A percentile compares a stretch with the other conserved stretches of the same genome.
phyloP scores from a whole-genome alignment of 768 basidiomycete species.

The Pisolithus microcarpus region DNA sequence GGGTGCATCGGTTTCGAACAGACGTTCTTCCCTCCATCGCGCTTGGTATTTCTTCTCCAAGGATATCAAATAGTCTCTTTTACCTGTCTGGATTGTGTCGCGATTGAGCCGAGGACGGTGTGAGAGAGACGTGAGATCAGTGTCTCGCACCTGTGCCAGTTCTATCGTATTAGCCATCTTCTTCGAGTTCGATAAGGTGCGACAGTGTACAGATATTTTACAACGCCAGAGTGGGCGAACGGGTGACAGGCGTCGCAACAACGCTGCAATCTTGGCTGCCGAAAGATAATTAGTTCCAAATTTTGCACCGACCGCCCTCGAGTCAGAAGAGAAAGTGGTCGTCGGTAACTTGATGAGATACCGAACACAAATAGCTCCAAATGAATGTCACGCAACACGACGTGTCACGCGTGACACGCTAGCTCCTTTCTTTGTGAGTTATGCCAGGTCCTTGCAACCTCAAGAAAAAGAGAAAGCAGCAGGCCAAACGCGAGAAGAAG shows the following conservation, averaged over 20 bases:
- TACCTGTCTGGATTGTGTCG: slow-evolving; percentile 63
- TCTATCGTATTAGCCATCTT: slow-evolving; percentile 63
- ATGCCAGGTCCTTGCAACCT: slow-evolving; percentile 63
- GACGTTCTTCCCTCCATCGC: slow-evolving; percentile 65
- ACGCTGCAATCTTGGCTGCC: slow-evolving; percentile 18
- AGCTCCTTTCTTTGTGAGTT: neutral
- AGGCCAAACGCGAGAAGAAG: slow-evolving; percentile 28
- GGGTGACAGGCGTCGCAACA: slow-evolving; percentile 15
- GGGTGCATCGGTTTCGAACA: slow-evolving; percentile 87
- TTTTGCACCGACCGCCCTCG: neutral
- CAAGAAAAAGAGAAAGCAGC: slow-evolving; percentile 38
- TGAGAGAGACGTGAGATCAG: neutral
- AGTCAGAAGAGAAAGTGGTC: slow-evolving; percentile 9
- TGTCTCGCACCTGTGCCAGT: slow-evolving; percentile 45
- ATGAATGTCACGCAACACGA: slow-evolving; percentile 24
- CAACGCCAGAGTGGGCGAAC: slow-evolving; percentile 26
- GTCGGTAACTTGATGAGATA: no score
- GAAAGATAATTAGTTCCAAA: slow-evolving; percentile 17
- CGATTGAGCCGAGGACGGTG: neutral
- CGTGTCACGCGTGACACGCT: slow-evolving; percentile 26
- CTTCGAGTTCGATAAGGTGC: slow-evolving; percentile 7
- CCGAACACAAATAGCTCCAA: slow-evolving; percentile 12
- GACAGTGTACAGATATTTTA: slow-evolving; percentile 22
- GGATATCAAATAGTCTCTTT: slow-evolving; percentile 79
- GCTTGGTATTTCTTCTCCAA: slow-evolving; percentile 83